Evolutionary conservation across 2,329 filamentous ascomycete genomes (phyloP).

Genomic region (Diplodia sapinea): DNA sequence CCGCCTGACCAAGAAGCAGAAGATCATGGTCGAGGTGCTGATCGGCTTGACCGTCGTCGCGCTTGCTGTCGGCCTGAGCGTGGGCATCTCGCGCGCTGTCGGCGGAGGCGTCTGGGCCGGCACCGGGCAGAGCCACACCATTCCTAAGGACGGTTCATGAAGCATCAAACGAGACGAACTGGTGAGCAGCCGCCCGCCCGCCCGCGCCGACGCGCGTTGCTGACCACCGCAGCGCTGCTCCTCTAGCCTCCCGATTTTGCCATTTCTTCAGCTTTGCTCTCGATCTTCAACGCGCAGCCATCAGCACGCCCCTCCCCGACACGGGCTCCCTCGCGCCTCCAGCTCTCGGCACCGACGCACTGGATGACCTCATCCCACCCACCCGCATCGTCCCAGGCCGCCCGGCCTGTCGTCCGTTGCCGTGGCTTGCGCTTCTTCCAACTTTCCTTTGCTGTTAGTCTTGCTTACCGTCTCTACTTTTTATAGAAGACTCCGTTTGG

Average conservation of each 20-base stretch:
- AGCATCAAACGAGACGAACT: neutral
- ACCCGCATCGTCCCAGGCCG: neutral
- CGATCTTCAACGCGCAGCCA: slow-evolving; percentile 21
- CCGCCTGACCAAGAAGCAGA: slow-evolving; percentile 51
- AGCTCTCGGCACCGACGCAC: slow-evolving; percentile 13
- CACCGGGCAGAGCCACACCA: slow-evolving; percentile 46
- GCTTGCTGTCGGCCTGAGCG: slow-evolving; percentile 54
- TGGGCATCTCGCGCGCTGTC: slow-evolving; percentile 57
- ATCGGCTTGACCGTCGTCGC: slow-evolving; percentile 54
- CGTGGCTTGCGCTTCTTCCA: slow-evolving; percentile 8
- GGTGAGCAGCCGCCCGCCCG: neutral
- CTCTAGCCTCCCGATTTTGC: neutral
- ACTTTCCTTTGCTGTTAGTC: neutral
- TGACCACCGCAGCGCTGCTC: slow-evolving; percentile 13
- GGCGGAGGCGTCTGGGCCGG: slow-evolving; percentile 55
- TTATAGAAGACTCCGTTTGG: slow-evolving; percentile 19
- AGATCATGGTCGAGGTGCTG: slow-evolving; percentile 52
- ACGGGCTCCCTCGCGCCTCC: slow-evolving; percentile 23
- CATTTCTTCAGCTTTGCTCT: slow-evolving; percentile 19
- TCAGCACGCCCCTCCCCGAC: slow-evolving; percentile 2
- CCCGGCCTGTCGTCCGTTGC: no score
- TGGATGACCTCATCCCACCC: neutral
- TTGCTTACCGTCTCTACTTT: slow-evolving; percentile 7
- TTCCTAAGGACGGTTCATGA: slow-evolving; percentile 34
- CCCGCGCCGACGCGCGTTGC: neutral